phyloP scores from a whole-genome alignment of 2,329 filamentous ascomycete genomes.

The Aspergillus persii region DNA sequence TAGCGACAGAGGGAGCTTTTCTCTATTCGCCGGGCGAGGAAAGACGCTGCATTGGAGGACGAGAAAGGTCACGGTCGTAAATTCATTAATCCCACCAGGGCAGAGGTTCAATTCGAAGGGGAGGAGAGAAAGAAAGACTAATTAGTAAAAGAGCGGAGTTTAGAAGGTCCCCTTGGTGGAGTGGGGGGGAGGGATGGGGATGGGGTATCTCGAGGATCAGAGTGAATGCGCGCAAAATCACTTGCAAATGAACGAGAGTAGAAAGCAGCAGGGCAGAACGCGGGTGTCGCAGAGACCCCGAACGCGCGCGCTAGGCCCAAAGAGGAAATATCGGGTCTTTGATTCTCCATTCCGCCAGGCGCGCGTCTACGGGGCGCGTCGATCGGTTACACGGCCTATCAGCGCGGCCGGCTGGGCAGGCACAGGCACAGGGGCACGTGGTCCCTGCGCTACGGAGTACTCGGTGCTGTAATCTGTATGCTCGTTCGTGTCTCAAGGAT shows the following conservation, averaged over 20 bases:
- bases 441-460: neutral
- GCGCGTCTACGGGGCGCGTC: slow-evolving; percentile 12
- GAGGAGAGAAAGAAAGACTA: slow-evolving; percentile 6
- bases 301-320: slow-evolving; percentile 33
- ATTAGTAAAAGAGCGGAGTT: slow-evolving; percentile 14
- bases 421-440: slow-evolving; percentile 5
- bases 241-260: slow-evolving; percentile 27
- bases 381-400: slow-evolving; percentile 8
- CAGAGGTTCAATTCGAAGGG: slow-evolving; percentile 4
- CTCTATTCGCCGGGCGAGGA: slow-evolving; percentile 21
- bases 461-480: too few relatives aligned
- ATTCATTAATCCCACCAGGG: slow-evolving; percentile 28
- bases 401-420: slow-evolving; percentile 4
- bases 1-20: slow-evolving; percentile 22
- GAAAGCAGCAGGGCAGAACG: slow-evolving; percentile 28
- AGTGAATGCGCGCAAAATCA: slow-evolving; percentile 30
- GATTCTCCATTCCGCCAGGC: slow-evolving; percentile 28
- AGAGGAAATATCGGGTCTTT: slow-evolving; percentile 26
- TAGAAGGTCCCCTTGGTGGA: slow-evolving; percentile 14
- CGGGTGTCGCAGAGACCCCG: slow-evolving; percentile 42
- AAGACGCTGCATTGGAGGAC: slow-evolving; percentile 25
- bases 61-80: slow-evolving; percentile 25
- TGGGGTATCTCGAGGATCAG: slow-evolving; percentile 16
- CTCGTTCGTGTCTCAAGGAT: neutral
- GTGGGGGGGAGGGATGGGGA: slow-evolving; percentile 14